Conservation (phyloP, 306 rosid species). For the Aeschynomene evenia region DNA sequence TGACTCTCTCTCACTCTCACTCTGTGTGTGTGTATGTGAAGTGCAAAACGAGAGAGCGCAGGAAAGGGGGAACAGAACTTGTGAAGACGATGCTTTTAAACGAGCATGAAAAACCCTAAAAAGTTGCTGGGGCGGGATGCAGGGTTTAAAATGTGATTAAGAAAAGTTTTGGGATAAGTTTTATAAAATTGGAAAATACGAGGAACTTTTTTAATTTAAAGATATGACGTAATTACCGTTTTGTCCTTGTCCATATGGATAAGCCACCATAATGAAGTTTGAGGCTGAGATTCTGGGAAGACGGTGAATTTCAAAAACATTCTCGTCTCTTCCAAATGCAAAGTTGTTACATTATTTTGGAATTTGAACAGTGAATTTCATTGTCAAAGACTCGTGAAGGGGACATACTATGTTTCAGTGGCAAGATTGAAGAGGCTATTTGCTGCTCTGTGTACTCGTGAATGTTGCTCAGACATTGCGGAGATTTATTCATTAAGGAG, state of each 20-base stretch:
- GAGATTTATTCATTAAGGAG: conserved; percentile 29
- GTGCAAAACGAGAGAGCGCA: neutral
- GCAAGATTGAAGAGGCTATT: conserved; percentile 29
- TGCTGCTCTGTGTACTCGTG: conserved; percentile 20
- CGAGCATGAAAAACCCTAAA: conserved; percentile 48
- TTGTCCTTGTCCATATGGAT: conserved; percentile 33
- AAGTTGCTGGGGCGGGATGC: neutral
- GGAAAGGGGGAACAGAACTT: neutral
- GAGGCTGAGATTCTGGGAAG: conserved; percentile 20
- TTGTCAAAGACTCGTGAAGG: conserved; percentile 10
- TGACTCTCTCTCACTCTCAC: conserved; percentile 4
- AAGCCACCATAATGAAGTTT: neutral
- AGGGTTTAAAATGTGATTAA: neutral
- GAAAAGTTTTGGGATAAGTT: neutral
- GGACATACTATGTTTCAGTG: neutral
- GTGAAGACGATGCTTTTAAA: conserved; percentile 22
- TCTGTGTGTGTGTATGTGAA: neutral
- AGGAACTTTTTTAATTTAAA: neutral
- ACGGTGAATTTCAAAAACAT: neutral
- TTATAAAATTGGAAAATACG: neutral
- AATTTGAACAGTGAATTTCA: too few relatives aligned
- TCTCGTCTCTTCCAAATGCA: neutral
- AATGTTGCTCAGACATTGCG: conserved; percentile 22
- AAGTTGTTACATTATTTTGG: neutral
- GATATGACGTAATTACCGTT: conserved; percentile 3